These are phyloP conservation scores for Lactarius evosmus DNA, from an alignment of 768 basidiomycete genomes.

Conservation along the genomic window DNA sequence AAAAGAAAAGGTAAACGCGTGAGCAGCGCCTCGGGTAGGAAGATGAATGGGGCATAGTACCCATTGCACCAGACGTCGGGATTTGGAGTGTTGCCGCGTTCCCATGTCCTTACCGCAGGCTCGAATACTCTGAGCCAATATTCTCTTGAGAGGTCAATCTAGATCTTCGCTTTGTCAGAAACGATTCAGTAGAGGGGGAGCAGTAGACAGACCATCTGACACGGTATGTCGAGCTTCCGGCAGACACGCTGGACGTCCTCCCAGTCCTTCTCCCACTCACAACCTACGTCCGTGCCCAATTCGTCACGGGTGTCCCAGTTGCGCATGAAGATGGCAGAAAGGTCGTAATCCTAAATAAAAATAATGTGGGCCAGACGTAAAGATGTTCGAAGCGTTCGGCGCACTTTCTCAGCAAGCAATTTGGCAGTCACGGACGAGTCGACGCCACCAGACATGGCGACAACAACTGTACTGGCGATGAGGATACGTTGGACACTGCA, in stretches of 20 bases:
- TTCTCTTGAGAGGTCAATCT: conserved; percentile 86
- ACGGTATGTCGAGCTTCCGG: conserved; percentile 66
- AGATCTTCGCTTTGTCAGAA: conserved; percentile 18
- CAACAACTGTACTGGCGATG: conserved; percentile 53
- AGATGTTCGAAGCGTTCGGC: not conserved
- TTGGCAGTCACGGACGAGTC: conserved; percentile 90
- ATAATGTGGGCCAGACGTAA: not conserved
- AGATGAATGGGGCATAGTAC: conserved; percentile 38
- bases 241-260: conserved; percentile 85
- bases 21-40: not conserved
- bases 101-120: conserved; percentile 77
- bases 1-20: not conserved
- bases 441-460: conserved; percentile 95
- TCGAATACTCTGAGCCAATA: conserved; percentile 94
- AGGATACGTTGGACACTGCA: not conserved
- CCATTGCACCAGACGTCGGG: conserved; percentile 92
- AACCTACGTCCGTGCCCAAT: conserved; percentile 71
- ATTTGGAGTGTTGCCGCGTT: conserved; percentile 79
- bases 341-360: conserved; percentile 62
- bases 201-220: conserved; percentile 53
- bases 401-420: conserved; percentile 64
- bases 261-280: conserved; percentile 97
- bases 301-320: conserved; percentile 94
- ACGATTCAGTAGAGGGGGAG: not conserved
- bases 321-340: conserved; percentile 91